phyloP scores from a whole-genome alignment of 176 grass and related monocot genomes.

The Pontederia paniculata region DNA sequence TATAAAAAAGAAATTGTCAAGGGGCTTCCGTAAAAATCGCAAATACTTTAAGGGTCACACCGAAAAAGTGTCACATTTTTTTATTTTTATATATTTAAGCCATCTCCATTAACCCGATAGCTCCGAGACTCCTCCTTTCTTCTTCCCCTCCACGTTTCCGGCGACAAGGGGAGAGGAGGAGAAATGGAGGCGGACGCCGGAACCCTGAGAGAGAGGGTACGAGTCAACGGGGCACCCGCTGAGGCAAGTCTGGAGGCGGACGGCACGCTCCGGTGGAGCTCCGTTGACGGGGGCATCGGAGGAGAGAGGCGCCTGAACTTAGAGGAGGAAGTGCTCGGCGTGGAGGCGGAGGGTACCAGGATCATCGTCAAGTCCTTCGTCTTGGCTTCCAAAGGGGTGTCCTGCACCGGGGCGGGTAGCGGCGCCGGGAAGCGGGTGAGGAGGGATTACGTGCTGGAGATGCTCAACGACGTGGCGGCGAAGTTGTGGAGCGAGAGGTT shows the following conservation, averaged over 20 bases:
- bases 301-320: slow-evolving; percentile 4
- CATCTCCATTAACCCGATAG: too few relatives aligned
- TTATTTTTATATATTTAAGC: too few relatives aligned
- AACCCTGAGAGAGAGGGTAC: slow-evolving; percentile 1
- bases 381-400: background rate
- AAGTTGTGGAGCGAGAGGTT: slow-evolving; percentile 7
- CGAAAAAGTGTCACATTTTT: too few relatives aligned
- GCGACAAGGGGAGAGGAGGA: background rate
- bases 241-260: slow-evolving; percentile 2
- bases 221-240: slow-evolving; percentile 1
- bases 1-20: too few relatives aligned
- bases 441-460: slow-evolving; percentile 23
- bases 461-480: slow-evolving; percentile 6
- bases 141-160: background rate
- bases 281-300: slow-evolving; percentile 1
- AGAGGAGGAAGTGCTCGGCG: slow-evolving; percentile 13
- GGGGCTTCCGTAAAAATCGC: too few relatives aligned
- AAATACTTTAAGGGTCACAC: too few relatives aligned
- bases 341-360: background rate
- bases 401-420: background rate
- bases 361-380: slow-evolving; percentile 8
- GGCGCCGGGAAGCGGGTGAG: slow-evolving; percentile 5
- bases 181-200: background rate
- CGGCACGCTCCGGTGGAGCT: slow-evolving; percentile 10
- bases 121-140: too few relatives aligned